A percentile compares a stretch with the other conserved stretches of the same genome.
Evolutionary conservation across 495 filamentous ascomycete genomes (phyloP).

Genomic region (Trichoderma gamsii): DNA sequence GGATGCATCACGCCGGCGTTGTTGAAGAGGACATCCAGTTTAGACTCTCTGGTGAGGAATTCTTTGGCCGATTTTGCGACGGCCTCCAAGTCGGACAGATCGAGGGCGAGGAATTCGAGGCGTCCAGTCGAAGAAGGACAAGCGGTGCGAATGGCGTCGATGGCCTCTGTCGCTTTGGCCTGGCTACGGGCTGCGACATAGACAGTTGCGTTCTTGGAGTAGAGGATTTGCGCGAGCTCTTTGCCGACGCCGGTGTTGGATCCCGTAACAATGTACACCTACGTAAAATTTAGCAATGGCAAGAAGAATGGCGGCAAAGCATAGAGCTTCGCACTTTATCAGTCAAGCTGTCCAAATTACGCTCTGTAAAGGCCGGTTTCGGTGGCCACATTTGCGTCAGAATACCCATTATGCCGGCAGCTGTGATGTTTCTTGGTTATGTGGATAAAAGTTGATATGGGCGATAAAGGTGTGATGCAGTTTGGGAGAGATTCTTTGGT

Average conservation of each 20-base stretch:
- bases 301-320: not conserved
- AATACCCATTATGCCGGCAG: not conserved
- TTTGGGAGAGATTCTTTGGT: not conserved
- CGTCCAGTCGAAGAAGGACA: slow-evolving; percentile 25
- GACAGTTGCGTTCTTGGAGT: slow-evolving; percentile 41
- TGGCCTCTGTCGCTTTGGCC: slow-evolving; percentile 28
- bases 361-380: slow-evolving; percentile 15
- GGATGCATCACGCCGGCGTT: slow-evolving; percentile 38
- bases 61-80: slow-evolving; percentile 23
- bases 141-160: slow-evolving; percentile 24
- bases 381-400: slow-evolving; percentile 14
- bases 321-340: slow-evolving; percentile 4
- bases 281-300: not conserved
- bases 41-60: slow-evolving; percentile 23
- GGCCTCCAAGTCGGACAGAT: slow-evolving; percentile 26
- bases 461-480: not conserved
- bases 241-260: slow-evolving; percentile 43
- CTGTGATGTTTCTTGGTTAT: not conserved
- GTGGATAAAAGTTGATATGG: not conserved
- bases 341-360: not conserved
- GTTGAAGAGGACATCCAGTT: slow-evolving; percentile 29
- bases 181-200: slow-evolving; percentile 48
- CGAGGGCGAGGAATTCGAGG: slow-evolving; percentile 26
- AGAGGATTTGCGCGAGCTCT: slow-evolving; percentile 42
- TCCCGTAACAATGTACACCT: slow-evolving; percentile 47